Evolutionary conservation across 306 rosid species (phyloP).

Genomic region (Cyamopsis tetragonoloba): DNA sequence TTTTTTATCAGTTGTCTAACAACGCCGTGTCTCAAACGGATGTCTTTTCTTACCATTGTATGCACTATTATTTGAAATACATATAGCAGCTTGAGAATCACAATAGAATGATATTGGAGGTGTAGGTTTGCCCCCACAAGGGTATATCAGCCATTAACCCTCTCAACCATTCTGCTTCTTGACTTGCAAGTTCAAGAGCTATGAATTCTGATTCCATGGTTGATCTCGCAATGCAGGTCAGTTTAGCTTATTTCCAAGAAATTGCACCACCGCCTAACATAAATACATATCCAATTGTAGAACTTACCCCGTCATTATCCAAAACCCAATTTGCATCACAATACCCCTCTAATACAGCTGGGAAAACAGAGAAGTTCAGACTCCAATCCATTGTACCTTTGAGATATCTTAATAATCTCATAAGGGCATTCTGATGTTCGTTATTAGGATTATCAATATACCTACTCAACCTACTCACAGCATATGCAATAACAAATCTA

Average conservation of each 20-base stretch:
- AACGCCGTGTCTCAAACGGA: no score
- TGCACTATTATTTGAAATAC: no score
- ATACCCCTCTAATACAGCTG: neutral
- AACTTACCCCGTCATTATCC: neutral
- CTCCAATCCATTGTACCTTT: no score
- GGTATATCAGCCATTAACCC: neutral
- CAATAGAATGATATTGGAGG: neutral
- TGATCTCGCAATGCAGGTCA: neutral
- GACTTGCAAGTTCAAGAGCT: neutral
- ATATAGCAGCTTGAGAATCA: neutral
- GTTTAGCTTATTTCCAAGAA: neutral
- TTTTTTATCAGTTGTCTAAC: no score
- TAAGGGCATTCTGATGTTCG: no score
- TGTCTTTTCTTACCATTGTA: no score
- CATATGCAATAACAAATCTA: no score
- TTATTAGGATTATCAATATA: no score
- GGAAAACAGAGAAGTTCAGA: neutral
- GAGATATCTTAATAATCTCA: neutral
- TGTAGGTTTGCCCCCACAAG: neutral
- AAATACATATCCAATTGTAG: neutral
- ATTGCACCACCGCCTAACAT: neutral
- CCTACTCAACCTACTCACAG: no score
- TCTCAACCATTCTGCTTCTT: neutral
- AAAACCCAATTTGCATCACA: neutral
- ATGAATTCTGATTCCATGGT: no score